A percentile compares a stretch with the other conserved stretches of the same genome.
These are phyloP conservation scores for Sporothrix luriei DNA, from an alignment of 2,329 filamentous ascomycete species.

Conservation along the genomic window DNA sequence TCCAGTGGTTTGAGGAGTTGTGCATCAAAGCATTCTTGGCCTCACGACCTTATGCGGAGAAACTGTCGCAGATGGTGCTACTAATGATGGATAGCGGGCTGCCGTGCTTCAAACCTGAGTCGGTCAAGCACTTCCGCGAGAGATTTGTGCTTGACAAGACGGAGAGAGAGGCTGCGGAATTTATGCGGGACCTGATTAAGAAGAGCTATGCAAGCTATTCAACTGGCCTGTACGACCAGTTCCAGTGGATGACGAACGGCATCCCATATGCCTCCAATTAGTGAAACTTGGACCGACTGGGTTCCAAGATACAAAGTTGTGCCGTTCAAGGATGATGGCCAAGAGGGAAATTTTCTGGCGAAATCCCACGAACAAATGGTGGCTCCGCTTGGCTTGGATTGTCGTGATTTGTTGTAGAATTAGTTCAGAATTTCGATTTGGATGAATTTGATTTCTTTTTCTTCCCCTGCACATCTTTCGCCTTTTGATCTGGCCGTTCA, in stretches of 20 bases:
- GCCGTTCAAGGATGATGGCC: not conserved
- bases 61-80: constrained; percentile 84
- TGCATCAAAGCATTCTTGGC: constrained; percentile 95
- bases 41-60: constrained; percentile 80
- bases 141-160: constrained; percentile 89
- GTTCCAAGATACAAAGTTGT: too few species aligned
- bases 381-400: not conserved
- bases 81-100: constrained; percentile 96
- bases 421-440: not conserved
- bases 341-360: not conserved
- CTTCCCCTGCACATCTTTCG: not conserved
- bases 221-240: constrained; percentile 95
- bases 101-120: constrained; percentile 97
- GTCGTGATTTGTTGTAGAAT: not conserved
- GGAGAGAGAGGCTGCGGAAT: constrained; percentile 91
- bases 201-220: constrained; percentile 90
- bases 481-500: not conserved
- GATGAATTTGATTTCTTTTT: not conserved
- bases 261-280: constrained; percentile 37
- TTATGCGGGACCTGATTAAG: constrained; percentile 85
- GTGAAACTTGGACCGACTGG: too few species aligned
- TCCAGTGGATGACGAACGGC: constrained; percentile 60
- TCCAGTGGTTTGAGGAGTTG: constrained; percentile 94
- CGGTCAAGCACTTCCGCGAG: constrained; percentile 87
- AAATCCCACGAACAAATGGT: not conserved